Conservation (phyloP, 805 yeast species). For the Wickerhamiella galacta region DNA sequence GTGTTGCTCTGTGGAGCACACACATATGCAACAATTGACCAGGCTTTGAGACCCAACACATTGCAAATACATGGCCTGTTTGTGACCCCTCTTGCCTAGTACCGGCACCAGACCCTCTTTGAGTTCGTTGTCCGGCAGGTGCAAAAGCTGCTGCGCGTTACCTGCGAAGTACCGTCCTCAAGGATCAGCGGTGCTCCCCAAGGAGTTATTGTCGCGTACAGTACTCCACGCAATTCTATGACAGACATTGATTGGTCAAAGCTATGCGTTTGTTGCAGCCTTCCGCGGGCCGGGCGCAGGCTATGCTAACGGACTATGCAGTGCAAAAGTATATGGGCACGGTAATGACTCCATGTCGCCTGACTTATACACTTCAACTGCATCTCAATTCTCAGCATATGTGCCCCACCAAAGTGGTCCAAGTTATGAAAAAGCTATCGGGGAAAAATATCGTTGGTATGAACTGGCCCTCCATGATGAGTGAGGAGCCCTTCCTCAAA, state of each 20-base stretch:
- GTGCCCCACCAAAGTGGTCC: slow-evolving; percentile 59
- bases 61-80: slow-evolving; percentile 39
- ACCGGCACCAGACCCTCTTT: slow-evolving; percentile 74
- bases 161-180: slow-evolving; percentile 46
- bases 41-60: too few relatives aligned
- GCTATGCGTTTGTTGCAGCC: slow-evolving; percentile 60
- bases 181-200: slow-evolving; percentile 28
- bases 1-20: too few relatives aligned
- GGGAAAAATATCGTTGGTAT: slow-evolving; percentile 62
- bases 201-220: slow-evolving; percentile 40
- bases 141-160: slow-evolving; percentile 47
- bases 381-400: slow-evolving; percentile 83
- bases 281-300: slow-evolving; percentile 39
- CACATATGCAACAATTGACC: too few relatives aligned
- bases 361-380: slow-evolving; percentile 85
- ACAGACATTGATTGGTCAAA: slow-evolving; percentile 82
- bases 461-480: slow-evolving; percentile 88
- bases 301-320: slow-evolving; percentile 58
- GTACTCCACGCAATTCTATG: slow-evolving; percentile 36
- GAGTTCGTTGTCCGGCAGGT: slow-evolving; percentile 67
- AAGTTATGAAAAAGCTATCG: slow-evolving; percentile 45
- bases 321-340: slow-evolving; percentile 26
- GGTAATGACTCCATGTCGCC: slow-evolving; percentile 32
- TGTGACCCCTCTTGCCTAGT: slow-evolving; percentile 83
- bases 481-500: slow-evolving; percentile 74